phyloP scores from a whole-genome alignment of 2,329 filamentous ascomycete genomes.

The Colletotrichum tamarilloi region DNA sequence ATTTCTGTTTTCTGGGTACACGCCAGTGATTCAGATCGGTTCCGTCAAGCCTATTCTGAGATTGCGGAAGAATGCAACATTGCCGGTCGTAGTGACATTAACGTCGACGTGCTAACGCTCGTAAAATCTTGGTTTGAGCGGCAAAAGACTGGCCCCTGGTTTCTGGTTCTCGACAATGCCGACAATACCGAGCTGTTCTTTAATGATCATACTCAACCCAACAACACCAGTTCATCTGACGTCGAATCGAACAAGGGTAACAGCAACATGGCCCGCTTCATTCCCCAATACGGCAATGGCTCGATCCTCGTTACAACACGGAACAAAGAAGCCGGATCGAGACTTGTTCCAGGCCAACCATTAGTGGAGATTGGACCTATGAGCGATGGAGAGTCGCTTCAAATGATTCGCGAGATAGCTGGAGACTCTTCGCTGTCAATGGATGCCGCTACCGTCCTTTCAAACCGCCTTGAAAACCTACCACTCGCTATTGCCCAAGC shows the following conservation, averaged over 20 bases:
- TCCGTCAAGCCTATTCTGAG: slow-evolving; percentile 40
- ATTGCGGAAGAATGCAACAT: slow-evolving; percentile 42
- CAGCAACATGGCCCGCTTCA: slow-evolving; percentile 37
- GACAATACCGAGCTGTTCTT: slow-evolving; percentile 23
- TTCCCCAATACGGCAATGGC: slow-evolving; percentile 45
- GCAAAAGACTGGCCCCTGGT: slow-evolving; percentile 34
- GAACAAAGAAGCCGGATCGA: slow-evolving; percentile 44
- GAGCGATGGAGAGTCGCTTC: slow-evolving; percentile 39
- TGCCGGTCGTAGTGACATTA: slow-evolving; percentile 38
- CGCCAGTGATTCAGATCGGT: slow-evolving; percentile 43
- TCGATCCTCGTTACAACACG: slow-evolving; percentile 47
- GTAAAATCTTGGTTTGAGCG: slow-evolving; percentile 44
- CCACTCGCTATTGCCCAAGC: slow-evolving; percentile 49
- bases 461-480: slow-evolving; percentile 44
- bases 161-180: slow-evolving; percentile 30
- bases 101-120: slow-evolving; percentile 38
- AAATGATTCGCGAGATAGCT: slow-evolving; percentile 40
- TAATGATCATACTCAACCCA: neutral
- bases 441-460: slow-evolving; percentile 32
- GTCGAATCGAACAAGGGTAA: slow-evolving; percentile 1
- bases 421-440: slow-evolving; percentile 10
- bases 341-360: slow-evolving; percentile 38
- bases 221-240: no score
- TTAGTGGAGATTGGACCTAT: slow-evolving; percentile 44
- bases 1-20: slow-evolving; percentile 48